Base-by-base conservation (phyloP, 208 protist genomes). In the Herpetomonas muscarum region DNA sequence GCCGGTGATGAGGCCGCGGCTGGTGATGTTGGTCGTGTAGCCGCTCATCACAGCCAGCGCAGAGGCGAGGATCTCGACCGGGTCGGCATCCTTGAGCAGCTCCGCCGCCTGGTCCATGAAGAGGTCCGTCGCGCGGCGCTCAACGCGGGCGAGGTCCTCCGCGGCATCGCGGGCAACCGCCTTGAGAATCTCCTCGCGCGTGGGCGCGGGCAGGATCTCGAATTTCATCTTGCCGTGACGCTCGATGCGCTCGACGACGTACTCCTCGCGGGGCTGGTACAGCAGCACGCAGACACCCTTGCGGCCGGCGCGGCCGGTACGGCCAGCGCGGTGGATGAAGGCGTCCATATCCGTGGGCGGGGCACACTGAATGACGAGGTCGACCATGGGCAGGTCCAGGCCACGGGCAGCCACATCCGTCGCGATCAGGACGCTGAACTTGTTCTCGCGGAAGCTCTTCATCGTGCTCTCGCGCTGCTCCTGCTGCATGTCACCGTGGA, bases 321-420 rank as follows among this genome's bases (percentile, higher is more conserved):
- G 75, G 13, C 98, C 98, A 34, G 88, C 88, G 32, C 98, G 83
- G 79, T 99, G 98, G 46, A 99, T 91, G 67, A 99, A 99, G 51
- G 82, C 80, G 58, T 99, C 96, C 47, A 93, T 90, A 47, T 96
- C 87, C 19, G 57, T 64, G 28, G 90, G 90, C 13, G 85, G 84
- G 0, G 78, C 83, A 42, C 83, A 92, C 58, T 96, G 84, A 45
- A 96, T 93, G 13, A 96, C 90, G 21, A 96, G 70, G 56, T 96
- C 90, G 19, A 96, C 86, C 82, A 91, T 90, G 3, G 82, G 83
- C 34, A 96, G 55, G 68, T 93, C 90, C 0, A 91, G 66, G 10
- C 90, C 90, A 55, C 93, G 83, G 7, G 90, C 90, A 12, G 91
- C 91, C 32, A 97, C 94, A 60, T 97, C 91, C 6, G 93, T 97